phyloP scores from a whole-genome alignment of 768 basidiomycete species.

The Melanogaster broomeanus region DNA sequence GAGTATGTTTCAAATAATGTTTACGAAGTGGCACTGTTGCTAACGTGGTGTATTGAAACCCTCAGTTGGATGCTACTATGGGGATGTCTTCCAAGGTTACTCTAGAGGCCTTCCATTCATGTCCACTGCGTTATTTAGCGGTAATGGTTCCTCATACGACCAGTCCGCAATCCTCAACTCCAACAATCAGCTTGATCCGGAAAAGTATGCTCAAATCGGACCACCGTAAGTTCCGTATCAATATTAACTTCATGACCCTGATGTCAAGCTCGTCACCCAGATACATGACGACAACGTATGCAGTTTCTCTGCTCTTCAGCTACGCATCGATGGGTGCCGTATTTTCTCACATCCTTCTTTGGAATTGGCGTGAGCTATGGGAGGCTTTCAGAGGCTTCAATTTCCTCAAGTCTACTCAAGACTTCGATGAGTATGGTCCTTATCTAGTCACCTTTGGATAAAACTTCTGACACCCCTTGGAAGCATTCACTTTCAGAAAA shows the following conservation, averaged over 20 bases:
- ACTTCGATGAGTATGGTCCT: conserved; percentile 1
- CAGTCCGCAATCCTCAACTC: conserved; percentile 12
- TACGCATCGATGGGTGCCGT: conserved; percentile 26
- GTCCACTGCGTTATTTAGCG: conserved; percentile 47
- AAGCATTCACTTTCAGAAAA: conserved; percentile 35
- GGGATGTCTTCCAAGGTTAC: conserved; percentile 44
- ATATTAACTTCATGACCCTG: conserved; percentile 1
- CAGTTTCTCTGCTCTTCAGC: conserved; percentile 8
- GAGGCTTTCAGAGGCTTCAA: conserved; percentile 15
- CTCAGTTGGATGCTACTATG: conserved; percentile 29
- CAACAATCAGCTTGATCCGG: conserved; percentile 8
- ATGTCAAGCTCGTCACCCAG: background rate
- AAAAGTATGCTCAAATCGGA: conserved; percentile 10
- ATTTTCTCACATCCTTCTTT: conserved; percentile 50
- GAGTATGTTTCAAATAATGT: conserved; percentile 28
- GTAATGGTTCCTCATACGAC: conserved; percentile 11
- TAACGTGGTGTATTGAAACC: background rate
- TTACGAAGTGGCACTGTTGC: background rate
- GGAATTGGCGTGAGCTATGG: conserved; percentile 50
- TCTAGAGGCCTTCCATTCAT: conserved; percentile 42
- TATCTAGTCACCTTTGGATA: background rate
- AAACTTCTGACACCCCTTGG: background rate
- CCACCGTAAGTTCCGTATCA: conserved; percentile 7
- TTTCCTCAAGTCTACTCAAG: conserved; percentile 27
- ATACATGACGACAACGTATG: conserved; percentile 17